Conservation (phyloP, 2,329 filamentous ascomycete species). For the Fusarium humuli region DNA sequence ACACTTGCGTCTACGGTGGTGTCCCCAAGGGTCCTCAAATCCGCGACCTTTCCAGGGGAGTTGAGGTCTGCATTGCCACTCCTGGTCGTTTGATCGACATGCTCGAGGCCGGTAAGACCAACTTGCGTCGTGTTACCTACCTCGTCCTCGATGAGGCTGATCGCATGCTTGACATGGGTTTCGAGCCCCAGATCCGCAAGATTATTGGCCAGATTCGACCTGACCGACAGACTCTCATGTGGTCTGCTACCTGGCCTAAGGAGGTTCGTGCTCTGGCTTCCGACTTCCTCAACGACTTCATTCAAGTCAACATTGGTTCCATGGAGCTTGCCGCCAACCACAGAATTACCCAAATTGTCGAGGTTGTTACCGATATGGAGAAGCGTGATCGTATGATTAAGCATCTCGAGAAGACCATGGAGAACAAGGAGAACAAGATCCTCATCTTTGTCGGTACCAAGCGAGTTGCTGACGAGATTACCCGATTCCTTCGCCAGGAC, state of each 20-base stretch:
- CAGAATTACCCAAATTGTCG: slow-evolving; percentile 96
- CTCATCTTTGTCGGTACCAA: slow-evolving; percentile 95
- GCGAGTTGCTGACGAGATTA: slow-evolving; percentile 97
- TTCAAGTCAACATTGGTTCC: slow-evolving; percentile 98
- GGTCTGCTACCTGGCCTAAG: slow-evolving; percentile 99
- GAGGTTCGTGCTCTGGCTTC: slow-evolving; percentile 92
- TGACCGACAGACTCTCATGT: slow-evolving; percentile 99
- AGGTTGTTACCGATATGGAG: slow-evolving; percentile 95
- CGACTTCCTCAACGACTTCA: slow-evolving; percentile 94
- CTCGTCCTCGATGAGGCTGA: slow-evolving; percentile 98
- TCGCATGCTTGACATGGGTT: slow-evolving; percentile 99
- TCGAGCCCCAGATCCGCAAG: slow-evolving; percentile 99
- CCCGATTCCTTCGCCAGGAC: slow-evolving; percentile 95
- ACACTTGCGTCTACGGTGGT: slow-evolving; percentile 99
- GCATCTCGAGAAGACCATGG: slow-evolving; percentile 98
- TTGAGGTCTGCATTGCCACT: slow-evolving; percentile 98
- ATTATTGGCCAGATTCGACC: slow-evolving; percentile 98
- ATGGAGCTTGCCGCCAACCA: slow-evolving; percentile 97
- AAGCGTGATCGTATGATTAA: slow-evolving; percentile 98
- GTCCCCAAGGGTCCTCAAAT: slow-evolving; percentile 98
- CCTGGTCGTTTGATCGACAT: slow-evolving; percentile 98
- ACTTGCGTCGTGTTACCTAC: slow-evolving; percentile 97
- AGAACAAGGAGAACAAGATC: slow-evolving; percentile 93
- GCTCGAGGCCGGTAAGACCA: slow-evolving; percentile 97
- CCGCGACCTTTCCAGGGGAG: slow-evolving; percentile 91